phyloP scores from a whole-genome alignment of 75 land plant genomes.

The Gnetum montanum region DNA sequence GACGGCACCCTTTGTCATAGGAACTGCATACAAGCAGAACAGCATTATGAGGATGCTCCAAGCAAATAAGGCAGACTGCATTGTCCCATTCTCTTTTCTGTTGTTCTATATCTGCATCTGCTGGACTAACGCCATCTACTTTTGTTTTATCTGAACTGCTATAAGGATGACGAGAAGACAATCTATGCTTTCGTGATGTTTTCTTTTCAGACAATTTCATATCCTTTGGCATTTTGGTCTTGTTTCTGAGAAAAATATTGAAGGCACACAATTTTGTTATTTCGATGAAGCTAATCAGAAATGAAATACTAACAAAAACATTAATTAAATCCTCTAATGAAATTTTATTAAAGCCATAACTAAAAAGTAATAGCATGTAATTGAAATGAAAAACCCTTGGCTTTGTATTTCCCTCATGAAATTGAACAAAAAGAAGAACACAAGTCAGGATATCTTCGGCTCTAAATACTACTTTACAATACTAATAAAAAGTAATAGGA shows the following conservation, averaged over 20 bases:
- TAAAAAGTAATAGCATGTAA: too few relatives aligned
- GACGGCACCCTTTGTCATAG: conserved; percentile 72
- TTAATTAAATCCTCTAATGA: too few relatives aligned
- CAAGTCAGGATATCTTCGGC: too few relatives aligned
- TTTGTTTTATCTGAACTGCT: conserved; percentile 21
- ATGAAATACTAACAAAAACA: too few relatives aligned
- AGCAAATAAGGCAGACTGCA: conserved; percentile 71
- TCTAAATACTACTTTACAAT: too few relatives aligned
- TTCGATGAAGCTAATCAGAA: too few relatives aligned
- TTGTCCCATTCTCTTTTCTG: conserved; percentile 72
- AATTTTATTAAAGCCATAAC: too few relatives aligned
- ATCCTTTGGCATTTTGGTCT: conserved; percentile 39
- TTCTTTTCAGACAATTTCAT: conserved; percentile 17
- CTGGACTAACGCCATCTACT: conserved; percentile 8
- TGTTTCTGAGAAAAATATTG: conserved; percentile 11
- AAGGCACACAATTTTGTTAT: too few relatives aligned
- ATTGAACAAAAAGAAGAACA: too few relatives aligned
- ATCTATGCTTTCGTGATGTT: neutral
- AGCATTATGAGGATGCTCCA: conserved; percentile 88
- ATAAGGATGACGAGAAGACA: conserved; percentile 17
- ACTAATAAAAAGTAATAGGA: too few relatives aligned
- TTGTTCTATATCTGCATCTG: conserved; percentile 1
- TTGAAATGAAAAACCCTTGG: too few relatives aligned
- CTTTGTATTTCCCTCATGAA: too few relatives aligned
- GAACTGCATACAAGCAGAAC: conserved; percentile 61